Conservation (phyloP, 345 rosid species). For the Pistacia atlantica region DNA sequence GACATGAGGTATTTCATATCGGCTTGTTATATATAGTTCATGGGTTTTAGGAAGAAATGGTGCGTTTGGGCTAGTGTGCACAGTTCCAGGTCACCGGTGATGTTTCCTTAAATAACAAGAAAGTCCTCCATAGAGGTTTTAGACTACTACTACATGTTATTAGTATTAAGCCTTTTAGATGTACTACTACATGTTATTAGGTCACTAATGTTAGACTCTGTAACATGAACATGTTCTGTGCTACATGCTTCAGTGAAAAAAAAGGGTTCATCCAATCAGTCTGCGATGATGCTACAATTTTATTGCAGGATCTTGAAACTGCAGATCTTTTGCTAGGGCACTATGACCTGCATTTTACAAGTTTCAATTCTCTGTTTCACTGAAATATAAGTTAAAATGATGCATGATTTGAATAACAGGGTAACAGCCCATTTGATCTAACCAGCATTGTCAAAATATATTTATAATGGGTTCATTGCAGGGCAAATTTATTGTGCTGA, state of each 20-base stretch:
- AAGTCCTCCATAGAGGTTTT: not conserved
- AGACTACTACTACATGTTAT: not conserved
- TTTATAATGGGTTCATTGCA: not conserved
- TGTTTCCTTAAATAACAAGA: too few species aligned
- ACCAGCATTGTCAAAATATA: not conserved
- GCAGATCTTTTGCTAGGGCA: not conserved
- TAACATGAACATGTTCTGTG: not conserved
- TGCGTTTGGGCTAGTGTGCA: not conserved
- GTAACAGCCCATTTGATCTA: not conserved
- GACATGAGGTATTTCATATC: slow-evolving; percentile 20
- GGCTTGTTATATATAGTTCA: not conserved
- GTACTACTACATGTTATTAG: not conserved
- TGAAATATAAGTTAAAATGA: not conserved
- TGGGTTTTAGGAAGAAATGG: slow-evolving; percentile 3
- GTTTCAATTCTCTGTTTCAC: not conserved
- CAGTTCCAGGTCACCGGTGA: not conserved
- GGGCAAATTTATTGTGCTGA: not conserved
- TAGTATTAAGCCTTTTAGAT: not conserved
- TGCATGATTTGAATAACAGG: not conserved
- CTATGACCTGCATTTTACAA: not conserved
- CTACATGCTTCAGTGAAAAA: not conserved
- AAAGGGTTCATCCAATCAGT: not conserved
- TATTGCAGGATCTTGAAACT: not conserved
- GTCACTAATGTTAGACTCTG: not conserved
- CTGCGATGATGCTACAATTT: not conserved